Percentiles rank a stretch among this genome's conserved stretches.
Evolutionary conservation across 2,329 filamentous ascomycete species (phyloP).

Genomic region (Fusarium albosuccineum): DNA sequence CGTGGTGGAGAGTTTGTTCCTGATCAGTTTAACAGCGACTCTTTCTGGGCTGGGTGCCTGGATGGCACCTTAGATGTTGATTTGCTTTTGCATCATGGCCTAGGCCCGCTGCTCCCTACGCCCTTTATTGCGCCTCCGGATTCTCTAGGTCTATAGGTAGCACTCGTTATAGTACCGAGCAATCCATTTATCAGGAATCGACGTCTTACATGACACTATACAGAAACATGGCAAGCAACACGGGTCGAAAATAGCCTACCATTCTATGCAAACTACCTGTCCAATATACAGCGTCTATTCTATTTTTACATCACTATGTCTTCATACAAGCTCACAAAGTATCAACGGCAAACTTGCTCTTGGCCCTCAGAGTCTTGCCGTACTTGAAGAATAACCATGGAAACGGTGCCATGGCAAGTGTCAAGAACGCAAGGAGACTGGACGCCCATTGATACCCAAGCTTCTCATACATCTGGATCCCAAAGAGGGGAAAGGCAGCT

Average conservation of each 20-base stretch:
- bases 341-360: slow-evolving; percentile 31
- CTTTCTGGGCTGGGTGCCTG: slow-evolving; percentile 20
- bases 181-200: neutral
- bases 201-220: neutral
- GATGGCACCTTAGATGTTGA: slow-evolving; percentile 29
- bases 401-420: slow-evolving; percentile 35
- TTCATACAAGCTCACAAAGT: neutral
- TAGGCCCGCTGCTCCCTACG: slow-evolving; percentile 21
- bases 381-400: slow-evolving; percentile 41
- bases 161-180: too few species aligned
- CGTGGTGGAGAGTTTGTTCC: too few species aligned
- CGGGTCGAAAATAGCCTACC: too few species aligned
- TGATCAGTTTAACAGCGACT: slow-evolving; percentile 17
- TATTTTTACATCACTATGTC: neutral
- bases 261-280: too few species aligned
- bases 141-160: neutral
- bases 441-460: slow-evolving; percentile 39
- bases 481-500: slow-evolving; percentile 35
- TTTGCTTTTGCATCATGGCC: slow-evolving; percentile 25
- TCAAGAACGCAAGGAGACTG: slow-evolving; percentile 35
- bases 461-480: slow-evolving; percentile 37
- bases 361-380: slow-evolving; percentile 30
- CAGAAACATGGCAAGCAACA: too few species aligned
- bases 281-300: too few species aligned
- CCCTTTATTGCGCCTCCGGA: slow-evolving; percentile 11